Percentiles rank a stretch among this genome's conserved stretches.
phyloP scores from a whole-genome alignment of 2,329 filamentous ascomycete species.

The Pezicula radicicola region DNA sequence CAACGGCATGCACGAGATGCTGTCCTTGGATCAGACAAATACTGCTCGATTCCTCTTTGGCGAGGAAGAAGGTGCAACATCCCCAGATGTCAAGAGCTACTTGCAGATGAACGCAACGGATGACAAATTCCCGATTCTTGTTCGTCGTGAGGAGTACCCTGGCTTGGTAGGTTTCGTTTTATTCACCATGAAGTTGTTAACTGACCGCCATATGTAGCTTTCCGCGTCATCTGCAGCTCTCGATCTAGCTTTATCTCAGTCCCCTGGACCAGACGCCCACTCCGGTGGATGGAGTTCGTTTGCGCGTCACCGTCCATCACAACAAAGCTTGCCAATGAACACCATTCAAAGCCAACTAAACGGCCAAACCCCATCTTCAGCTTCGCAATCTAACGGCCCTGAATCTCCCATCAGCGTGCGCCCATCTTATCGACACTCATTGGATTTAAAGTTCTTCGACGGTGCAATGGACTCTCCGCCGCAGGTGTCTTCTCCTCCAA shows the following conservation, averaged over 20 bases:
- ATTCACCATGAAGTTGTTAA: constrained; percentile 4
- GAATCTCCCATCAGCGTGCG: constrained; percentile 45
- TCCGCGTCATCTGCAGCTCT: constrained; percentile 78
- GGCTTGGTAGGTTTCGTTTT: constrained; percentile 23
- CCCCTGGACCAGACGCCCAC: constrained; percentile 55
- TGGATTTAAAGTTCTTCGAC: constrained; percentile 48
- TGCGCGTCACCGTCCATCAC: constrained; percentile 30
- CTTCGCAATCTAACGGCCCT: constrained; percentile 34
- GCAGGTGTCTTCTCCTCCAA: constrained; percentile 38
- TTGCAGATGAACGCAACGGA: constrained; percentile 71
- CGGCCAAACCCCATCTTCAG: constrained; percentile 30
- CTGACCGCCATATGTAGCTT: constrained; percentile 55
- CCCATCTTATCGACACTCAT: constrained; percentile 52
- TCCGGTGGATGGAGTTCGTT: constrained; percentile 28
- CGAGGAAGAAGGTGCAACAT: constrained; percentile 59
- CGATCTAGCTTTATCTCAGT: constrained; percentile 72
- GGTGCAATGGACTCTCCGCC: constrained; percentile 26
- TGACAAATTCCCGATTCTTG: constrained; percentile 83
- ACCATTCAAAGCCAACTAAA: constrained; percentile 16
- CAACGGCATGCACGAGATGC: constrained; percentile 62
- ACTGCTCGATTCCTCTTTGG: constrained; percentile 84
- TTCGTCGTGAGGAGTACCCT: constrained; percentile 53
- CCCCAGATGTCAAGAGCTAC: constrained; percentile 61
- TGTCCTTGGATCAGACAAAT: constrained; percentile 76
- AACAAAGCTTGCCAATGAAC: constrained; percentile 43